These are phyloP conservation scores for Chrysopogon serrulatus DNA, from an alignment of 176 grass and related monocot genomes.

Conservation along the genomic window DNA sequence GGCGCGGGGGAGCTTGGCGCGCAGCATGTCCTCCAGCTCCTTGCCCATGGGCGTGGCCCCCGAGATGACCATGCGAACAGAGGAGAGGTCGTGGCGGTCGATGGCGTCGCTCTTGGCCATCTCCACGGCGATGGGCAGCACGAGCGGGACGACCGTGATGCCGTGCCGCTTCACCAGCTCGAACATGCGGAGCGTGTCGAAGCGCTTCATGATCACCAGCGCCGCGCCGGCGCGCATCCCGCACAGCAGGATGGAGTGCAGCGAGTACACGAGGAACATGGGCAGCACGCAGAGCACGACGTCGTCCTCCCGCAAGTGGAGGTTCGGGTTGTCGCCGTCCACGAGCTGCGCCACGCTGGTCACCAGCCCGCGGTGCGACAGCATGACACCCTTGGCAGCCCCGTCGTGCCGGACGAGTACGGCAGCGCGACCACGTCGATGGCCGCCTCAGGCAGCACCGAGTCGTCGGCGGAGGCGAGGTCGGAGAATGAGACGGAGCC, in stretches of 20 bases:
- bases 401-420: constrained; percentile 89
- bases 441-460: constrained; percentile 25
- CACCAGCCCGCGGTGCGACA: constrained; percentile 64
- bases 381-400: constrained; percentile 82
- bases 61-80: constrained; percentile 60
- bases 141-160: too few relatives aligned
- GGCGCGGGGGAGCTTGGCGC: too few relatives aligned
- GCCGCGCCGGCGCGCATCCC: constrained; percentile 62
- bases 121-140: constrained; percentile 60
- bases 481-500: too few relatives aligned
- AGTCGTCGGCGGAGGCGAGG: not conserved
- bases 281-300: constrained; percentile 75
- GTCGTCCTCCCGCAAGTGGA: constrained; percentile 24
- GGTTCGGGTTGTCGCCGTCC: constrained; percentile 47
- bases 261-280: constrained; percentile 84
- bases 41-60: constrained; percentile 79
- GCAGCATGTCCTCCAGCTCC: constrained; percentile 70
- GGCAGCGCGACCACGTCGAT: constrained; percentile 63
- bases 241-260: constrained; percentile 60
- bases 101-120: constrained; percentile 52
- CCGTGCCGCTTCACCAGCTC: too few relatives aligned
- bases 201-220: too few relatives aligned
- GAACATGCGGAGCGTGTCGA: too few relatives aligned
- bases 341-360: constrained; percentile 55
- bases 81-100: constrained; percentile 56